Evolutionary conservation across 345 rosid genomes (phyloP), one percentile per base, ranked within the genome.

Genomic region (Laguncularia racemosa): DNA sequence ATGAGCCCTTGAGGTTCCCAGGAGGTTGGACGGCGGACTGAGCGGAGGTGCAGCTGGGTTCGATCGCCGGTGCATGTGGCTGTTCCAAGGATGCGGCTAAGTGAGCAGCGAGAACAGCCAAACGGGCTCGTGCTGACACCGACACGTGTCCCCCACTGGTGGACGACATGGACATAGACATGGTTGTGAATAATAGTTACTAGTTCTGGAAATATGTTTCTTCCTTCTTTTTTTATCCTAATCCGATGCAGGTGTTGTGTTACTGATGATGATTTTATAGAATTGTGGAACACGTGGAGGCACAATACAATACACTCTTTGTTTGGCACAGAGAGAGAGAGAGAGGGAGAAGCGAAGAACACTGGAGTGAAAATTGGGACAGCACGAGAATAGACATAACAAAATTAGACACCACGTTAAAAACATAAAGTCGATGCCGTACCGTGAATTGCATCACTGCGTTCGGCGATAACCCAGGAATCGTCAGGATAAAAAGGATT

Each of bases 21-120:
- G 73, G 81, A n/a, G 84, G 84, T 47, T 68, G 53, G 14, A 50
- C 73, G 20, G 16, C 47, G 11, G 44, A 45, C 58, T 70, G 80
- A 19, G 95, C 79, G 14, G 75, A 85, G 53, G 76, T 75, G 60
- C 73, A 66, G 61, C 67, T 65, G 20, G 80, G 85, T 72, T 86
- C 75, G 67, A 92, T 47, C 57, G 64, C 55, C 38, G 81, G 80
- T 67, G 76, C 72, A 60, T 80, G 52, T 17, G 56, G 50, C 13
- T 18, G 52, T 6, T 62, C 59, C 47, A 12, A 23, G 16, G 73
- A 56, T 6, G 53, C 19, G 2, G 67, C 57, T 7, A 93, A 70
- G 59, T 89, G 99, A 45, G 85, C 78, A 0, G 88, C 61, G 46
- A 93, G 79, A 23, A 93, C 87, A 28, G 87, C 88, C 64, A 93